A percentile compares a stretch with the other conserved stretches of the same genome.
Evolutionary conservation across 768 basidiomycete genomes (phyloP).

Genomic region (Boletus rubropictus): DNA sequence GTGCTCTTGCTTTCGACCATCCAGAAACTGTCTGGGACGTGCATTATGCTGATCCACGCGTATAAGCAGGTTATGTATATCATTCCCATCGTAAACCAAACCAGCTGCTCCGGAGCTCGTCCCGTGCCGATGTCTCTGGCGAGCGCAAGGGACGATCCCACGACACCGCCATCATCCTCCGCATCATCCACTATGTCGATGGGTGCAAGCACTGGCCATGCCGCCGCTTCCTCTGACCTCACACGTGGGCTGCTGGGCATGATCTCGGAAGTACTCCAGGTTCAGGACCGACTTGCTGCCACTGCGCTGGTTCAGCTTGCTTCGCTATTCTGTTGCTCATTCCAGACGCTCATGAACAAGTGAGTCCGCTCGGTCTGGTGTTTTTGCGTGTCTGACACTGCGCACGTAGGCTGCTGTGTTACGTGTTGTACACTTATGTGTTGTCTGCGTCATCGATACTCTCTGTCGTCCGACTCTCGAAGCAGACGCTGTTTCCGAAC

Average conservation of each 20-base stretch:
- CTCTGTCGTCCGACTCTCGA: conserved; percentile 48
- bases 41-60: conserved; percentile 60
- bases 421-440: conserved; percentile 53
- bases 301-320: conserved; percentile 41
- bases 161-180: conserved; percentile 20
- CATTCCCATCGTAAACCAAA: conserved; percentile 60
- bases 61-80: conserved; percentile 62
- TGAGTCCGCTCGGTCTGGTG: conserved; percentile 21
- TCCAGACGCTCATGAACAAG: conserved; percentile 57
- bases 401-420: conserved; percentile 56
- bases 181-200: conserved; percentile 23
- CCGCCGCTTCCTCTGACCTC: conserved; percentile 28
- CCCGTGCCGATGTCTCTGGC: background rate
- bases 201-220: conserved; percentile 1
- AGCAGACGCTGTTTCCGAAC: conserved; percentile 77
- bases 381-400: conserved; percentile 8
- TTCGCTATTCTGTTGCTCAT: conserved; percentile 41
- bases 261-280: conserved; percentile 45
- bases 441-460: conserved; percentile 50
- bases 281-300: conserved; percentile 45
- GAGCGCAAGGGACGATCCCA: background rate
- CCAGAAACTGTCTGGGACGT: conserved; percentile 63
- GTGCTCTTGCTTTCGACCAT: conserved; percentile 70
- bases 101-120: conserved; percentile 5
- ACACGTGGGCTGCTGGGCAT: conserved; percentile 40